Conservation (phyloP, 129 eudicot species). For the Centrapalus pauciflorus region DNA sequence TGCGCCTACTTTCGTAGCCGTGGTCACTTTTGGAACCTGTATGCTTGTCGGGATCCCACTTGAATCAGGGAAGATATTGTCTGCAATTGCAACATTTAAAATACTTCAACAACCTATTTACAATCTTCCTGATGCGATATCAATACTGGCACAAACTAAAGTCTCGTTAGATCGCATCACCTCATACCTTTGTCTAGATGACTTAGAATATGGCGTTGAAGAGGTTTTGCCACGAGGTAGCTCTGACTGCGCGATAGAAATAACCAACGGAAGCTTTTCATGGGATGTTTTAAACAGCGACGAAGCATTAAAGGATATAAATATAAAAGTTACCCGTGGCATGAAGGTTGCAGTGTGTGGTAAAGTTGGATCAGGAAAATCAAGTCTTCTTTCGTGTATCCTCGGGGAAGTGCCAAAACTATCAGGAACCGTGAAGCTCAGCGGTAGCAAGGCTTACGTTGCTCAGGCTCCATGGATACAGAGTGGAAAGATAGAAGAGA, state of each 20-base stretch:
- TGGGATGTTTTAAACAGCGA: constrained; percentile 56
- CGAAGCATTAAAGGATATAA: constrained; percentile 52
- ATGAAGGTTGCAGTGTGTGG: constrained; percentile 90
- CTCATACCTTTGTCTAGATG: constrained; percentile 60
- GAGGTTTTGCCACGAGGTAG: constrained; percentile 45
- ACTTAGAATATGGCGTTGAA: constrained; percentile 45
- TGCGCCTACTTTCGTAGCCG: constrained; percentile 74
- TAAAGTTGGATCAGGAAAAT: constrained; percentile 88
- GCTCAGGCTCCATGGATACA: constrained; percentile 96
- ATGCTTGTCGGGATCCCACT: constrained; percentile 70
- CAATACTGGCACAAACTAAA: constrained; percentile 77
- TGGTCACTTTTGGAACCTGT: constrained; percentile 70
- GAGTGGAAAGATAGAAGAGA: constrained; percentile 82
- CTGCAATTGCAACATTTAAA: constrained; percentile 82
- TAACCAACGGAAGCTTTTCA: constrained; percentile 53
- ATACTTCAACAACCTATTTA: constrained; percentile 82
- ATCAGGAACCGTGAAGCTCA: constrained; percentile 51
- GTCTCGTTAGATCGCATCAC: constrained; percentile 91
- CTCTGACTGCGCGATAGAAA: constrained; percentile 50
- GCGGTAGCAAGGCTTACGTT: constrained; percentile 82
- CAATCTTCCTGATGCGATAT: constrained; percentile 72
- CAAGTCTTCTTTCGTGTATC: constrained; percentile 75
- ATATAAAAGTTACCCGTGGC: constrained; percentile 50
- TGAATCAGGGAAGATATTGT: constrained; percentile 71
- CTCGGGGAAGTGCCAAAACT: constrained; percentile 71